A percentile compares a stretch with the other conserved stretches of the same genome.
Evolutionary conservation across 108 stramenopile genomes (phyloP).

Genomic region (Skeletonema costatum): DNA sequence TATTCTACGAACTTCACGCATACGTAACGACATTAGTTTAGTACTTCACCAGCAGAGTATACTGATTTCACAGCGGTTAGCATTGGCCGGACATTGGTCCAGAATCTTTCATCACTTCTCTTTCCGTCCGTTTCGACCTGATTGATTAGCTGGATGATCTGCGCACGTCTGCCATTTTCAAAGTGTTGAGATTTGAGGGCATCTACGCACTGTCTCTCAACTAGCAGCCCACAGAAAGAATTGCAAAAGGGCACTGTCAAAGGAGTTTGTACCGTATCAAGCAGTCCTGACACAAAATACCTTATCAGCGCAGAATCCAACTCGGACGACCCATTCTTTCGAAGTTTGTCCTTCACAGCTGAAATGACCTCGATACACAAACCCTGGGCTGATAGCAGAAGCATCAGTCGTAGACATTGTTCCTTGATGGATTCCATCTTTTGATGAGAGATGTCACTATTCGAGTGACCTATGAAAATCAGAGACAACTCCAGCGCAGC

Average conservation of each 20-base stretch:
- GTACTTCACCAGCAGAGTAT: neutral
- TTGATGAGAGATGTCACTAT: conserved; percentile 80
- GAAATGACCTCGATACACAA: conserved; percentile 61
- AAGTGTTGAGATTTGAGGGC: conserved; percentile 78
- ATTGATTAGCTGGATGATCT: conserved; percentile 21
- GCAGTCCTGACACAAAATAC: conserved; percentile 73
- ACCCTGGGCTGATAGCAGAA: conserved; percentile 69
- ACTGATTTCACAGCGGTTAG: neutral
- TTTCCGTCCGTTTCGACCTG: neutral
- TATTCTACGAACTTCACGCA: neutral
- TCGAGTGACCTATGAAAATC: conserved; percentile 73
- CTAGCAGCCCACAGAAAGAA: conserved; percentile 50
- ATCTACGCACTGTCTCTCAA: conserved; percentile 61
- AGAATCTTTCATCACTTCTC: neutral
- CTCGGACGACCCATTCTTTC: conserved; percentile 52
- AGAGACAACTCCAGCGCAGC: conserved; percentile 66
- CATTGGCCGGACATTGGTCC: neutral
- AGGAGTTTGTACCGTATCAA: conserved; percentile 69
- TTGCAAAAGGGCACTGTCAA: conserved; percentile 68
- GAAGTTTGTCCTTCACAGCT: conserved; percentile 49
- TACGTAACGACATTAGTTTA: neutral
- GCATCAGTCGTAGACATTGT: conserved; percentile 76
- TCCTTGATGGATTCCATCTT: conserved; percentile 87
- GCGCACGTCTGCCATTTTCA: conserved; percentile 34
- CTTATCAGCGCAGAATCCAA: conserved; percentile 80